Evolutionary conservation across 805 yeast species (phyloP), one percentile per base, ranked within the genome.

Genomic region (Lachancea cidri): DNA sequence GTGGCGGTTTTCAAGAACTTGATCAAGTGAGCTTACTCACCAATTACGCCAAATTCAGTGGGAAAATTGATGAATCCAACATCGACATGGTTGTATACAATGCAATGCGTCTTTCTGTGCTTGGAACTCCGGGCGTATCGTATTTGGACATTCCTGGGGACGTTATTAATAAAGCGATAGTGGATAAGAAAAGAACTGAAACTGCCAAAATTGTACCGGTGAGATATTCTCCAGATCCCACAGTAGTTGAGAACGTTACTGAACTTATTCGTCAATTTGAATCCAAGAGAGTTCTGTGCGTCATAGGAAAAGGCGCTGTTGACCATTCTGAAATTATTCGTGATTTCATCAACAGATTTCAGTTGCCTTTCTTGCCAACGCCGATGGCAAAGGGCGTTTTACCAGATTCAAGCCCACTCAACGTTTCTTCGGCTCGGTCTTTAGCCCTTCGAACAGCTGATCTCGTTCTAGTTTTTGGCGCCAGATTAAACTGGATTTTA

Each of bases 331-430:
- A 24, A 1, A 53, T 57, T 2, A 44, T 81, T 6, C 57, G 73
- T 1, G 30, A 48, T 0, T 67, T 82, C 37, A 68, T 81, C 15
- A 38, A 55, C 4, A 29, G 39, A 1, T 73, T 76, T 38, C 52
- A 64, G 7, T 37, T 81, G 1, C 76, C 83, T 1, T 82, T 82
- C 49, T 53, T 82, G 36, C 86, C 88, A 7, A 81, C 88, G 0
- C 87, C 89, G 3, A 82, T 82, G 89, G 89, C 84, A 0, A 82
- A 82, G 57, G 89, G 89, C 7, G 76, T 81, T 0, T 60, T 82
- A 1, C 65, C 75, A 2, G 89, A 82, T 53, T 48, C 58, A 3
- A 57, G 62, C 30, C 52, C 50, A 0, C 54, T 68, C 24, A 81
- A 81, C 48, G 69, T 77, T 11, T 73, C 83, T 0, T 77, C 85